Evolutionary conservation across 257 asterid genomes (phyloP).

Genomic region (Gentiana dahurica): DNA sequence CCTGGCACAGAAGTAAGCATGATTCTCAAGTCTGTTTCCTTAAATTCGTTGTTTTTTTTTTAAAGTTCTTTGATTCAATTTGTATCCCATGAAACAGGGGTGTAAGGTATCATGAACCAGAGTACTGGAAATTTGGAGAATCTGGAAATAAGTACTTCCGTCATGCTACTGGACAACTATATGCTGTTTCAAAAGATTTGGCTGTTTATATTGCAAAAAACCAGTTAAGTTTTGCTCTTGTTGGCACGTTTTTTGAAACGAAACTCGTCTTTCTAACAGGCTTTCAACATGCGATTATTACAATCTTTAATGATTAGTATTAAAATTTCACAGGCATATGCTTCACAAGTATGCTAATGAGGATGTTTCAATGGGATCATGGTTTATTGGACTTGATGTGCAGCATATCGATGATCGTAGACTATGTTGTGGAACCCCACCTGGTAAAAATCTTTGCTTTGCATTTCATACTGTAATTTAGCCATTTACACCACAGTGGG

Average conservation of each 20-base stretch:
- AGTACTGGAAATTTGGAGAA: slow-evolving; percentile 89
- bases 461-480: too few species aligned
- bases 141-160: slow-evolving; percentile 87
- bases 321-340: slow-evolving; percentile 44
- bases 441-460: slow-evolving; percentile 34
- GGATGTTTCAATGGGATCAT: slow-evolving; percentile 84
- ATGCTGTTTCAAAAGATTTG: slow-evolving; percentile 79
- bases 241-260: not conserved
- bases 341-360: slow-evolving; percentile 93
- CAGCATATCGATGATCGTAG: slow-evolving; percentile 74
- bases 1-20: slow-evolving; percentile 63
- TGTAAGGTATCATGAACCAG: slow-evolving; percentile 90
- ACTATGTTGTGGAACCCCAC: slow-evolving; percentile 90
- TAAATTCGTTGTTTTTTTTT: too few species aligned
- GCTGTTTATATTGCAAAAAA: slow-evolving; percentile 65
- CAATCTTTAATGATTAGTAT: slow-evolving; percentile 4
- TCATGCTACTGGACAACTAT: slow-evolving; percentile 88
- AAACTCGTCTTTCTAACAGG: not conserved
- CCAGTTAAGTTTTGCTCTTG: slow-evolving; percentile 39
- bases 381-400: slow-evolving; percentile 94
- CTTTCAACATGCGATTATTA: not conserved
- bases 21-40: not conserved
- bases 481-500: too few species aligned
- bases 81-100: slow-evolving; percentile 41
- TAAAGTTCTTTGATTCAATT: not conserved